These are phyloP conservation scores for Dendrobium huoshanense DNA, from an alignment of 106 monocot genomes.

Conservation along the genomic window DNA sequence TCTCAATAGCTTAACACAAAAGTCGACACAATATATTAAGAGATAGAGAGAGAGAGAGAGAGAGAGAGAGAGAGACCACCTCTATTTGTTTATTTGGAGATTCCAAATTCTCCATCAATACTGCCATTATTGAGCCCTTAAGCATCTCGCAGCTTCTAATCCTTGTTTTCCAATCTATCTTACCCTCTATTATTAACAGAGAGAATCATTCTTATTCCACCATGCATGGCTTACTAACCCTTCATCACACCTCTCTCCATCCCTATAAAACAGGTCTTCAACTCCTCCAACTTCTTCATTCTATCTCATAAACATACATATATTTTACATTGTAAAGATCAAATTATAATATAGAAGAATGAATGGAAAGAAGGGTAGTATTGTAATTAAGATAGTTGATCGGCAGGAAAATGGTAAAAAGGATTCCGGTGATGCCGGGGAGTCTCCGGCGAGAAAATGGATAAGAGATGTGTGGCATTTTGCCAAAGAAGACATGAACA, in stretches of 20 bases:
- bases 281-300: no score
- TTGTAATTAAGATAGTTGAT: conserved; percentile 19
- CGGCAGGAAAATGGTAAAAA: conserved; percentile 7
- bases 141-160: not conserved
- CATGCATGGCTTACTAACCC: not conserved
- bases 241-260: no score
- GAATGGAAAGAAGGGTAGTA: conserved; percentile 40
- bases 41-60: no score
- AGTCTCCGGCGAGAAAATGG: conserved; percentile 30
- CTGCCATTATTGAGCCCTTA: conserved; percentile 7
- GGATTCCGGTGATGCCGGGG: not conserved
- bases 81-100: not conserved
- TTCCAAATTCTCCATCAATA: conserved; percentile 1
- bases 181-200: conserved; percentile 6
- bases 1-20: no score
- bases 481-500: conserved; percentile 44
- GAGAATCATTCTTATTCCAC: not conserved
- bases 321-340: no score
- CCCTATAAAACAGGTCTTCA: no score
- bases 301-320: no score
- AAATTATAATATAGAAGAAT: conserved; percentile 15
- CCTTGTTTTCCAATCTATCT: not conserved
- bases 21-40: no score
- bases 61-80: no score
- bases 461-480: conserved; percentile 49